These are phyloP conservation scores for Erysimum cheiranthoides DNA, from an alignment of 345 rosid species.

Conservation along the genomic window DNA sequence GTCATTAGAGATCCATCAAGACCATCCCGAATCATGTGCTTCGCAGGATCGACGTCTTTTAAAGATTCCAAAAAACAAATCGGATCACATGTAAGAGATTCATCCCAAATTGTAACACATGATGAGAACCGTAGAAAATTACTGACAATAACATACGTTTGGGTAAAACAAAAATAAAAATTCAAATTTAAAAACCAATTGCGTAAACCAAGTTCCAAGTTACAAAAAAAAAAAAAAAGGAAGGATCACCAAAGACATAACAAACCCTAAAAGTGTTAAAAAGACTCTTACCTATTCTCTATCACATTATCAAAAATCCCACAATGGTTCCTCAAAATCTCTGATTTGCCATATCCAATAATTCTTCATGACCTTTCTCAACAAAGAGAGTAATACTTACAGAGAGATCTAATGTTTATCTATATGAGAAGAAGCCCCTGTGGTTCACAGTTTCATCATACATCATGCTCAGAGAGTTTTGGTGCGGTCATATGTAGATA, in stretches of 20 bases:
- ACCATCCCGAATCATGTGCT: no score
- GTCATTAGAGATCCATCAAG: background rate
- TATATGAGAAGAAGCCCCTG: constrained; percentile 18
- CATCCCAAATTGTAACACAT: background rate
- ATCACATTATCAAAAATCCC: constrained; percentile 28
- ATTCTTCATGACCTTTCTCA: constrained; percentile 21
- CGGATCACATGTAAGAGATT: background rate
- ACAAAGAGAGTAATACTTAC: constrained; percentile 12
- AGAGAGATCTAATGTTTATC: constrained; percentile 16
- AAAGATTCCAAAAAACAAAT: background rate
- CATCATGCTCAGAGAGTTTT: constrained; percentile 3
- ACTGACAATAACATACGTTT: background rate
- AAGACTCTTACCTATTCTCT: background rate
- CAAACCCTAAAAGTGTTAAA: constrained; percentile 5
- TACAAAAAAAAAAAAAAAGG: background rate
- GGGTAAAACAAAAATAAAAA: background rate
- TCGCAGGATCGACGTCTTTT: background rate
- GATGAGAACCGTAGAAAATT: background rate
- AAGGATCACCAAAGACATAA: constrained; percentile 4
- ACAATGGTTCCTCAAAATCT: constrained; percentile 5
- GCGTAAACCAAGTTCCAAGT: background rate
- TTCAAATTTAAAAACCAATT: background rate
- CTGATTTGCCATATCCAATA: constrained; percentile 13
- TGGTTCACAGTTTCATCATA: constrained; percentile 24
- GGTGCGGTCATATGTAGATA: constrained; percentile 71